Conservation (phyloP, 371 early-diverging fungal genomes). For the Chytridium lagenaria region DNA sequence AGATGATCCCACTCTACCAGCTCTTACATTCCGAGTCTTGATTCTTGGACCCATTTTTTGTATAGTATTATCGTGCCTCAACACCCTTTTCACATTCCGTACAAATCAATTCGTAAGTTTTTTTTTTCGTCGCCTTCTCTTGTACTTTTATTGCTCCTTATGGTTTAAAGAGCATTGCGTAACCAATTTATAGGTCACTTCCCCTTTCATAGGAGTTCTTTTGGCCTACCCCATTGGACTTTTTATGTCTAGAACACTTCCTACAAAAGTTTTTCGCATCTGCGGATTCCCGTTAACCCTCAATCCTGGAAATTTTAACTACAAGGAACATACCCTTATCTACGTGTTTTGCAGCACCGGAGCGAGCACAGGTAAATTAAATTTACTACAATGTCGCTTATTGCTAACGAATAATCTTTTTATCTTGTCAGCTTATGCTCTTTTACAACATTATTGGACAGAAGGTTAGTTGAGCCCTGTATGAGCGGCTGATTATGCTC, state of each 20-base stretch:
- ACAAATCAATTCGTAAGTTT: slow-evolving; percentile 30
- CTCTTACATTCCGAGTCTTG: slow-evolving; percentile 78
- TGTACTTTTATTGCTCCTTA: not conserved
- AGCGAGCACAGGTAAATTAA: not conserved
- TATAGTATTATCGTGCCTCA: slow-evolving; percentile 66
- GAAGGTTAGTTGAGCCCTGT: too few relatives aligned
- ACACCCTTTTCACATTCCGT: slow-evolving; percentile 80
- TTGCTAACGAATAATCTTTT: not conserved
- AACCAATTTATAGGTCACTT: slow-evolving; percentile 27
- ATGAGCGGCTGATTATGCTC: too few relatives aligned
- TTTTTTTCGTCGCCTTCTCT: not conserved
- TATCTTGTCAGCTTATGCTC: slow-evolving; percentile 12
- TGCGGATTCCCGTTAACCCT: not conserved
- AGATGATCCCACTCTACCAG: slow-evolving; percentile 66
- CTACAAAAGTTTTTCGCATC: not conserved
- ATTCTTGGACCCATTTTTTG: slow-evolving; percentile 70
- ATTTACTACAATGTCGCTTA: not conserved
- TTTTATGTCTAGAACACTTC: not conserved
- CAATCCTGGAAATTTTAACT: slow-evolving; percentile 23
- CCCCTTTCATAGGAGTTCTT: slow-evolving; percentile 31
- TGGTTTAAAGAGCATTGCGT: too few relatives aligned
- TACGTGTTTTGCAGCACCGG: slow-evolving; percentile 15
- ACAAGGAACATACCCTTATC: slow-evolving; percentile 33
- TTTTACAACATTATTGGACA: slow-evolving; percentile 33
- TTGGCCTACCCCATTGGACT: slow-evolving; percentile 41